Base-by-base conservation (phyloP, 768 basidiomycete species). In the Phylloporus sp. region DNA sequence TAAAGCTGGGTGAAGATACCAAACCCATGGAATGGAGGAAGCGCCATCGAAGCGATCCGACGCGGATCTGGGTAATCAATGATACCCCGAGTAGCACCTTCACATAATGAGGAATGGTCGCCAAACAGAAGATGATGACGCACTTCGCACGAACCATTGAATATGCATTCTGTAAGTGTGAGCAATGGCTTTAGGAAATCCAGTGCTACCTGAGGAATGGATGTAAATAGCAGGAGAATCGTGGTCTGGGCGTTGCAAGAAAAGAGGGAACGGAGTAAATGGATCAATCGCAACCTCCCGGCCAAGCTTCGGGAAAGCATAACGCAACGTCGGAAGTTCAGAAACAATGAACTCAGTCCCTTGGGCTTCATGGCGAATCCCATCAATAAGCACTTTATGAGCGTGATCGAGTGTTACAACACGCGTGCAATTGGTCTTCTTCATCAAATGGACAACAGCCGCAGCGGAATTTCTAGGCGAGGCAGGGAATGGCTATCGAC, bases 161-260 rank as follows among this genome's bases (percentile, higher is more conserved):
- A 65, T 46, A 16, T 75, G 47, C 3, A 58, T 57, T 23, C 56
- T 59, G 46, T 72, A 65, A 1, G 64, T 70, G 23, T 71, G 63
- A 1, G 66, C 52, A 27, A 80, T 72, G 5, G 73, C 56, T 53
- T 76, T 78, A 0, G 78, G 77, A 35, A 74, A 63, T 4, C 78
- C 78, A 1, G 78, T 78, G 35, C 75, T 78, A 10, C 78, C 63
- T 0, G 56, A 64, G 2, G 63, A 64, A 10, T 62, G 60, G 9
- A 56, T 22, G 10, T 65, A 65, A 18, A 65, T 44, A 0, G 62
- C n/a, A 2, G 56, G 49, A 1, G 39, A 42, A 44, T 59, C 50
- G 44, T 53, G 24, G 9, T 55, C 46, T 12, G 59, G 59, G 8
- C 47, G 53, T 16, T 44, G 22, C 5, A 7, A 16, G 0, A 27